Base-by-base conservation (phyloP, 2,329 filamentous ascomycete species). In the Colletotrichum limetticola region DNA sequence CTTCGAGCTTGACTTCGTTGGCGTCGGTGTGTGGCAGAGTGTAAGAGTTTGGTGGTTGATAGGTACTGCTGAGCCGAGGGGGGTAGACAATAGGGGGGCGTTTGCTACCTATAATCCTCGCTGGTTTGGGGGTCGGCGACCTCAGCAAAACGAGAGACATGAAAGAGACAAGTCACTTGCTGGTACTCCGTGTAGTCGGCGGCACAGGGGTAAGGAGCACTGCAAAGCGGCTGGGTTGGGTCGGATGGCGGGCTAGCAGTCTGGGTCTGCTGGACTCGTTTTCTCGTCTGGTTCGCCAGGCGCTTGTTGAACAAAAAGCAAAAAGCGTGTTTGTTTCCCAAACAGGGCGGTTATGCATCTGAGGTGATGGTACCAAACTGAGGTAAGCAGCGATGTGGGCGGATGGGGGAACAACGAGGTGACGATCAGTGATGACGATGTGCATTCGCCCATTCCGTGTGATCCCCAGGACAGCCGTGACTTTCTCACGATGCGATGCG, bases 241-340 rank as follows among this genome's bases (percentile, higher is more conserved):
- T 19, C 2, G 62, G 61, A 26, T 16, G 42, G 46, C 42, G n/a
- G 19, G 42, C 42, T 49, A 19, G 42, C 42, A 19, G 19, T 4
- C 19, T 49, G 19, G 42, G 42, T 49, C 42, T 49, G 19, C 42
- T 35, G 46, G 37, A 24, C 46, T 61, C 8, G 32, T 11, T 22
- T 37, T 9, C 35, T 19, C 32, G 35, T 26, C 11, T 59, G 57
- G 32, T 26, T 30, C 60, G n/a, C 46, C 12, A 53, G 46, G 60
- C 46, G 60, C 46, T 49, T 52, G 30, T 52, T 53, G 37, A 9
- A 53, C 60, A 63, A 46, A 62, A 63, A 63, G 46, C 46, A 63
- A 53, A 3, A 52, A 52, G 16, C 26, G 8, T 19, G 28, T 30
- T 53, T 28, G 7, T n/a, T 24, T 49, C 58, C 42, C 42, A 52